Conservation (phyloP, 768 basidiomycete species). For the Leucocoprinus sp. region DNA sequence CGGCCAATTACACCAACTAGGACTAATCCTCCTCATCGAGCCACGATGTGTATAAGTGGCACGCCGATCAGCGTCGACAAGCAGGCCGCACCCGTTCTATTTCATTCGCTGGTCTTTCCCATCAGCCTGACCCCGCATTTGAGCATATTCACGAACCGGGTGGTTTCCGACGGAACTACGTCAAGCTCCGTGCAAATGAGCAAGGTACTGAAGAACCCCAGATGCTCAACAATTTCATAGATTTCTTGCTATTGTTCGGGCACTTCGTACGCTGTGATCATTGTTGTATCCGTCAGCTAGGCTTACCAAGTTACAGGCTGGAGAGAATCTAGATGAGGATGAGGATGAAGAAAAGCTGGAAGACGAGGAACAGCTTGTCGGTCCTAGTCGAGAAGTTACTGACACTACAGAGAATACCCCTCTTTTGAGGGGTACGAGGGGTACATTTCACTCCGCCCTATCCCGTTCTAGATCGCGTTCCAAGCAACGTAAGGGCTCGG, state of each 20-base stretch:
- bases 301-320: conserved; percentile 45
- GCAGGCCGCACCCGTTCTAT: conserved; percentile 56
- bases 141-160: conserved; percentile 95
- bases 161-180: conserved; percentile 87
- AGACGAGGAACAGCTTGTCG: conserved; percentile 5
- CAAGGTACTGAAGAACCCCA: conserved; percentile 53
- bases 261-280: conserved; percentile 78
- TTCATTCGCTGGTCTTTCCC: conserved; percentile 55
- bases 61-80: conserved; percentile 60
- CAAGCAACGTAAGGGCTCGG: conserved; percentile 45
- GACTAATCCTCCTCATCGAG: conserved; percentile 25
- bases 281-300: not conserved
- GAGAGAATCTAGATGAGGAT: conserved; percentile 83
- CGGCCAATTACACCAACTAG: not conserved
- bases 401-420: conserved; percentile 47
- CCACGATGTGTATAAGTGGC: conserved; percentile 95
- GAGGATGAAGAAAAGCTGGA: conserved; percentile 41
- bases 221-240: conserved; percentile 81
- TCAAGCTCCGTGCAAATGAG: conserved; percentile 63
- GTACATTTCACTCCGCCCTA: conserved; percentile 11
- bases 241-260: conserved; percentile 91
- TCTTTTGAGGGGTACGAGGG: conserved; percentile 30
- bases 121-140: conserved; percentile 64
- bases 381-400: not conserved
- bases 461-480: conserved; percentile 36